These are phyloP conservation scores for Puccinia novopanici DNA, from an alignment of 1,284 basidiomycete species.

Conservation along the genomic window DNA sequence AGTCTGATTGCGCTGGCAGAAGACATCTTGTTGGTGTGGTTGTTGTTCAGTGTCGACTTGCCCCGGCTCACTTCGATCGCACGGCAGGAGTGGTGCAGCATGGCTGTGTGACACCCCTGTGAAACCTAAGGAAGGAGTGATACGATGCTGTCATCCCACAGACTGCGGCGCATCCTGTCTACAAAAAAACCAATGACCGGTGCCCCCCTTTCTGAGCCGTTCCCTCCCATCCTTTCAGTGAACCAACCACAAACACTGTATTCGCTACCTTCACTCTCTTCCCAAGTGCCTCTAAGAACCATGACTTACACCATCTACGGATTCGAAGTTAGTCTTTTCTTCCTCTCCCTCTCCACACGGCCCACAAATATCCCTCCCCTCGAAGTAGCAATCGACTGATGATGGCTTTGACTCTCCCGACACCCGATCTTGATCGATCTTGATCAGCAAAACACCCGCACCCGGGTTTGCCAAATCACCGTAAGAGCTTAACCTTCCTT, in stretches of 20 bases:
- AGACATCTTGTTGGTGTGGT: no score
- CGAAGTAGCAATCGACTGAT: neutral
- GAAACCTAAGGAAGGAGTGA: no score
- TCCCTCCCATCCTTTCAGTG: neutral
- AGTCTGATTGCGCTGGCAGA: slow-evolving; percentile 9
- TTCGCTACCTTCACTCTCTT: neutral
- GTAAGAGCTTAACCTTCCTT: slow-evolving; percentile 23
- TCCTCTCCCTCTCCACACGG: neutral
- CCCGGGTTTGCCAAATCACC: slow-evolving; percentile 35
- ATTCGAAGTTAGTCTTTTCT: slow-evolving; percentile 26
- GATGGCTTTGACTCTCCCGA: neutral
- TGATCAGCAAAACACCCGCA: slow-evolving; percentile 36
- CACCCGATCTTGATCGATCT: neutral
- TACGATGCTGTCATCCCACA: slow-evolving; percentile 1
- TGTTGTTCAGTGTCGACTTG: no score
- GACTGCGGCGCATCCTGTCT: slow-evolving; percentile 14
- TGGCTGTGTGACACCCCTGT: neutral
- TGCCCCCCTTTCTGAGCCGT: no score
- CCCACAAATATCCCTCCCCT: neutral
- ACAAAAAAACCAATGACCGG: no score
- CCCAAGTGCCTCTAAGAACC: neutral
- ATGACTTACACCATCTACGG: slow-evolving; percentile 48
- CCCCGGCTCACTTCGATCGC: no score
- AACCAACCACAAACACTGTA: no score
- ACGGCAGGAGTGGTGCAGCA: no score